Evolutionary conservation across 2,329 filamentous ascomycete genomes (phyloP).

Genomic region (Trichophyton mentagrophytes): DNA sequence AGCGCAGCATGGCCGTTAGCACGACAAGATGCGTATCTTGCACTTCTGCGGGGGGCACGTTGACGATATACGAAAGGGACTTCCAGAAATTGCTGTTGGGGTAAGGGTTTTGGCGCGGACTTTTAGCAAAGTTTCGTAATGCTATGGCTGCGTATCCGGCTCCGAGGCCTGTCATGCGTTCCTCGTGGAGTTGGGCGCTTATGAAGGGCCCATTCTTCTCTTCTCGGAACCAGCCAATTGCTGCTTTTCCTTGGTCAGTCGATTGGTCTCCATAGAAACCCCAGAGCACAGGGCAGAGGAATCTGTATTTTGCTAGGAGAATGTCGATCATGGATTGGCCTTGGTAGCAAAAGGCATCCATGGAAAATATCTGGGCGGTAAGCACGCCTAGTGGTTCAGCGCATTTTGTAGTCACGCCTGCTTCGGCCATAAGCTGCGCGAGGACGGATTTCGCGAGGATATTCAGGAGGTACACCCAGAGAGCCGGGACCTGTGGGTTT

Average conservation of each 20-base stretch:
- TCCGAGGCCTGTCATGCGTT: conserved; percentile 71
- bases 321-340: conserved; percentile 64
- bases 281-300: conserved; percentile 72
- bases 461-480: conserved; percentile 64
- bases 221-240: conserved; percentile 62
- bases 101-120: conserved; percentile 57
- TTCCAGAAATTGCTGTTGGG: conserved; percentile 75
- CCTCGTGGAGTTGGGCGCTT: conserved; percentile 58
- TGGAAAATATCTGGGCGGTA: conserved; percentile 60
- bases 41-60: conserved; percentile 54
- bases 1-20: conserved; percentile 57
- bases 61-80: conserved; percentile 61
- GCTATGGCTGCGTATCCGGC: conserved; percentile 74
- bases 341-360: conserved; percentile 53
- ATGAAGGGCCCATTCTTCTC: conserved; percentile 44
- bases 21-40: conserved; percentile 63
- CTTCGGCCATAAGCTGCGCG: conserved; percentile 56
- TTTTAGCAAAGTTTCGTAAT: conserved; percentile 66
- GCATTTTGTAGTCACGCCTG: conserved; percentile 48
- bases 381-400: conserved; percentile 73
- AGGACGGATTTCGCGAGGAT: conserved; percentile 62
- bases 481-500: conserved; percentile 44
- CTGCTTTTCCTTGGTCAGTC: conserved; percentile 51
- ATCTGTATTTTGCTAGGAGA: conserved; percentile 72
- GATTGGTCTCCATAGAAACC: conserved; percentile 66